These are phyloP conservation scores for Ensete glaucum DNA, from an alignment of 176 grass and related monocot genomes.

Conservation along the genomic window DNA sequence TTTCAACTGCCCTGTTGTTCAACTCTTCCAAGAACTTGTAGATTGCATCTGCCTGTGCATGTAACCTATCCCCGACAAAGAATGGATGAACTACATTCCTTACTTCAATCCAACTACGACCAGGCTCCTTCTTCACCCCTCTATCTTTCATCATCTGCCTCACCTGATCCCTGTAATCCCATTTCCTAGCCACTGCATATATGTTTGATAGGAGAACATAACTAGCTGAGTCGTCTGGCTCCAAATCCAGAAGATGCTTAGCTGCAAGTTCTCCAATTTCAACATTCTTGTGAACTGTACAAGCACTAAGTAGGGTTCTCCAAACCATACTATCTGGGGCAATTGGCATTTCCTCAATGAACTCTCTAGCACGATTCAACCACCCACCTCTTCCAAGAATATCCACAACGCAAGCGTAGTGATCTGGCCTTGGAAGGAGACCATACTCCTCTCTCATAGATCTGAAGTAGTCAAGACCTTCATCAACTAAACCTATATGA, in stretches of 20 bases:
- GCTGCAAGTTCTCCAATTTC: slow-evolving; percentile 58
- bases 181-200: slow-evolving; percentile 57
- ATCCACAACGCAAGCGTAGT: slow-evolving; percentile 71
- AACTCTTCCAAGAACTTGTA: slow-evolving; percentile 37
- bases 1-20: slow-evolving; percentile 37
- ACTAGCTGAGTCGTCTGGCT: slow-evolving; percentile 36
- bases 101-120: slow-evolving; percentile 31
- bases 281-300: slow-evolving; percentile 54
- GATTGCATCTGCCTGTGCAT: slow-evolving; percentile 37
- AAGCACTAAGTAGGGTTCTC: slow-evolving; percentile 43
- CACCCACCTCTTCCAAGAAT: slow-evolving; percentile 66
- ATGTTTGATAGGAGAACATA: slow-evolving; percentile 63
- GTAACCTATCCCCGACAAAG: slow-evolving; percentile 54
- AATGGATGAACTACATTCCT: slow-evolving; percentile 55
- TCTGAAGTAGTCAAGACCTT: slow-evolving; percentile 51
- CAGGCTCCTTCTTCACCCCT: slow-evolving; percentile 63
- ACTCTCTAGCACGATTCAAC: slow-evolving; percentile 48
- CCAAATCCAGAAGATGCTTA: slow-evolving; percentile 49
- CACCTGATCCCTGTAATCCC: slow-evolving; percentile 52
- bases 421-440: slow-evolving; percentile 40
- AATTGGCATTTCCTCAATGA: slow-evolving; percentile 60
- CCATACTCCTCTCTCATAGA: slow-evolving; percentile 39
- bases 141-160: slow-evolving; percentile 72
- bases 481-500: slow-evolving; percentile 60
- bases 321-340: slow-evolving; percentile 59